These are phyloP conservation scores for Tulasnella sp. DNA, from an alignment of 768 basidiomycete species.

Conservation along the genomic window DNA sequence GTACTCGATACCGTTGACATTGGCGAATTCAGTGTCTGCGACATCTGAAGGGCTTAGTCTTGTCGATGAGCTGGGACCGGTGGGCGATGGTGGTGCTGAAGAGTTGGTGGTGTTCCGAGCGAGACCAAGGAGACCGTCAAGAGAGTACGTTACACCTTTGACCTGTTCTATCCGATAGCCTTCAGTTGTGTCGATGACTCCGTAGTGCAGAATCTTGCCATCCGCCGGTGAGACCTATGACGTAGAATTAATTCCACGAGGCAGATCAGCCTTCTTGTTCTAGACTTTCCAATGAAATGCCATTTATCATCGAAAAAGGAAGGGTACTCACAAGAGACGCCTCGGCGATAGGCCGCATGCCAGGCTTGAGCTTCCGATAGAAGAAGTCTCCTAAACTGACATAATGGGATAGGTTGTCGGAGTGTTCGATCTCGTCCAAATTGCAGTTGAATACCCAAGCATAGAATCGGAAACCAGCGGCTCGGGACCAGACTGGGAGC, in stretches of 20 bases:
- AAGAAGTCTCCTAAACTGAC: slow-evolving; percentile 91
- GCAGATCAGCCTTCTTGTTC: background rate
- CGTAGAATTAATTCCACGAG: background rate
- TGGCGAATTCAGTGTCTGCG: slow-evolving; percentile 83
- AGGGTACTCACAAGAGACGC: slow-evolving; percentile 47
- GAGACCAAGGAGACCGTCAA: slow-evolving; percentile 80
- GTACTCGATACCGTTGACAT: slow-evolving; percentile 95
- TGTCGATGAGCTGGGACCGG: slow-evolving; percentile 20
- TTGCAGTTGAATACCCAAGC: slow-evolving; percentile 87
- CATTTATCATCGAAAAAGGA: background rate
- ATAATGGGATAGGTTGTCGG: slow-evolving; percentile 62
- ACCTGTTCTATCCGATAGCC: slow-evolving; percentile 84
- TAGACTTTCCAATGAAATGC: too few relatives aligned
- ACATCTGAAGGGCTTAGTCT: slow-evolving; percentile 50
- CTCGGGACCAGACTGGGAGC: slow-evolving; percentile 92
- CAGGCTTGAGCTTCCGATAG: slow-evolving; percentile 76
- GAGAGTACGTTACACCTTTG: slow-evolving; percentile 94
- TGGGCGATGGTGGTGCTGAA: slow-evolving; percentile 34
- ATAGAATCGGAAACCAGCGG: slow-evolving; percentile 77
- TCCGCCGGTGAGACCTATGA: slow-evolving; percentile 85
- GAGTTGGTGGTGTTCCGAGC: slow-evolving; percentile 33
- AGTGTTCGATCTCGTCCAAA: slow-evolving; percentile 76
- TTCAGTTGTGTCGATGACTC: slow-evolving; percentile 48
- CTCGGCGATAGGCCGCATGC: slow-evolving; percentile 67
- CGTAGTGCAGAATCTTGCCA: slow-evolving; percentile 85